Base-by-base conservation (phyloP, 2,329 filamentous ascomycete genomes). In the Myotisia sp. region DNA sequence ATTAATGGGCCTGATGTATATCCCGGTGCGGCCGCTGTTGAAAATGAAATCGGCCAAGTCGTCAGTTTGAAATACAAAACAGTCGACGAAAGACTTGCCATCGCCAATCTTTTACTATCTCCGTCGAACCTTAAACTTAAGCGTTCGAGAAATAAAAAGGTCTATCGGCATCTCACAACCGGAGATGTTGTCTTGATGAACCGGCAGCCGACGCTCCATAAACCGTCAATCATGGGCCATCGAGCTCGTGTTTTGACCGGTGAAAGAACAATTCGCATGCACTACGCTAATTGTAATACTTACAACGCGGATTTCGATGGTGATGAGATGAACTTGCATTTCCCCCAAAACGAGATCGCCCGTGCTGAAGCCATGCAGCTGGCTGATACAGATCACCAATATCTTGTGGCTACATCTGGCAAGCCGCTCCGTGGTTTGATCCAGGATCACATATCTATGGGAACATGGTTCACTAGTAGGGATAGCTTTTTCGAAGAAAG, bases 301-400 rank as follows among this genome's bases (percentile, higher is more conserved):
- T 98, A 98, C 67, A 98, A 98, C 49, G 90, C 90, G 20, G 90
- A 98, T 68, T 98, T 98, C 52, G 92, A 98, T 51, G 90, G 90
- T 56, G 90, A 98, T 54, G 90, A 98, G 59, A 98, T 98, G 90
- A 98, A 98, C 57, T 92, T 98, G 86, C 90, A 98, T 60, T 95
- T 98, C 51, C 90, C 90, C 1, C 90, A 98, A 49, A 95, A 93
- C 47, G 92, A 95, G 54, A 68, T 95, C 44, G 90, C 90, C 10
- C 72, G 90, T 46, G 82, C 87, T 2, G 90, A 98, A 61, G 90
- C 90, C 2, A 70, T 92, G 45, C 82, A 85, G 46, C 78, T 98
- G 48, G 90, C 90, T 23, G 87, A 95, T 54, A 94, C 90, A 2
- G 87, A 98, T 54, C 86, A 94, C 51, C 90, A 98, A 50, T 98